Base-by-base conservation (phyloP, 176 grass and related monocot species). In the Thinopyrum elongatum region DNA sequence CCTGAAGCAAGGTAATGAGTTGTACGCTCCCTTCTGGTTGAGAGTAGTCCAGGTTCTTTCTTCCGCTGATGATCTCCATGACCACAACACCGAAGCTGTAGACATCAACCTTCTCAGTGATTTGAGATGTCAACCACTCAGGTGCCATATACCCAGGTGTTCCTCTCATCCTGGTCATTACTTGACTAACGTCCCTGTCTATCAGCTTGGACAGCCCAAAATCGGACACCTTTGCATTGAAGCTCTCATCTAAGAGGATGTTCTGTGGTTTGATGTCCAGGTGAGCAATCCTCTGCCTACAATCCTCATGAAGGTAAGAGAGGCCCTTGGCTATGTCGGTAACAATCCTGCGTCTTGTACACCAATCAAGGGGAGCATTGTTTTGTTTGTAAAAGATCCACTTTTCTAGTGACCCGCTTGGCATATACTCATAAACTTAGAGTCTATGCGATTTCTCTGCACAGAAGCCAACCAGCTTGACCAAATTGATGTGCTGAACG, bases 201-300 rank as follows among this genome's bases (percentile, higher is more conserved):
- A 93, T 94, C 47, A 97, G 49, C 65, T 97, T 97, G 22, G 88
- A 51, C 12, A 97, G 25, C 8, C 94, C 94, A 74, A 94, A 97
- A 83, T 94, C 90, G 76, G 92, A 89, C 68, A 94, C 8, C 33
- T 92, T 97, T 1, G 92, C 87, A 34, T 46, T 73, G 29, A 97
- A 92, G 6, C 65, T 91, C 17, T 92, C 88, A 69, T 97, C 92
- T 70, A 92, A 68, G 15, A 97, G 89, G 61, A 96, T n/a, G n/a
- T n/a, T n/a, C n/a, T n/a, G n/a, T n/a, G n/a, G n/a, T n/a, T n/a
- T n/a, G n/a, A n/a, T n/a, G 84, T 94, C 94, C 30, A 93, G 27
- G 87, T 97, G 92, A 73, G 82, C 85, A 85, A 97, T 94, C 65
- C 66, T 86, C 26, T 94, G 85, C 6, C 59, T 74, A 14, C 92